These are phyloP conservation scores for Hanseniaspora lindneri DNA, from an alignment of 805 yeast genomes.

Conservation along the genomic window DNA sequence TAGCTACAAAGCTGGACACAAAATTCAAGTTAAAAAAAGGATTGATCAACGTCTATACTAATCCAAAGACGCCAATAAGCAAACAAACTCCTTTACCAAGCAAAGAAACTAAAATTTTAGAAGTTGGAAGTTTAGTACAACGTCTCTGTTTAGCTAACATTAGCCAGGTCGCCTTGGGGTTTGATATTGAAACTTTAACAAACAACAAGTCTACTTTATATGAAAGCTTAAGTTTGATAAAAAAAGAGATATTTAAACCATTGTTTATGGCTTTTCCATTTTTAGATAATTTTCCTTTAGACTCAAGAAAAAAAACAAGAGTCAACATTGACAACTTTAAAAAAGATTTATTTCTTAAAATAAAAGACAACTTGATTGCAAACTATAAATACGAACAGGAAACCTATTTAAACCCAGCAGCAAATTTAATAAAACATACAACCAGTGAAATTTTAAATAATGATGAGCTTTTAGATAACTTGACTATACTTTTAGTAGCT, in stretches of 20 bases:
- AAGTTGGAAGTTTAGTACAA: too few species aligned
- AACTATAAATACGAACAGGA: slow-evolving; percentile 28
- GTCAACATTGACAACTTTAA: slow-evolving; percentile 35
- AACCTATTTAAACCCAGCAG: slow-evolving; percentile 30
- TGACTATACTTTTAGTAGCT: slow-evolving; percentile 45
- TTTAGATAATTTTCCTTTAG: slow-evolving; percentile 40
- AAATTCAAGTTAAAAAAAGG: too few species aligned
- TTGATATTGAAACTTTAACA: slow-evolving; percentile 35
- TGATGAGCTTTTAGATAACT: slow-evolving; percentile 42
- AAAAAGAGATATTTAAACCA: slow-evolving; percentile 44
- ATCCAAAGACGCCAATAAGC: too few species aligned
- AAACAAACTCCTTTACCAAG: too few species aligned
- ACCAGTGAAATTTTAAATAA: slow-evolving; percentile 31
- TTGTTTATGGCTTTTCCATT: slow-evolving; percentile 45
- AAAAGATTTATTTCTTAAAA: slow-evolving; percentile 28
- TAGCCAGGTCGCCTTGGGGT: slow-evolving; percentile 40
- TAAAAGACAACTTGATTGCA: slow-evolving; percentile 27
- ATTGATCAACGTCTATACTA: too few species aligned
- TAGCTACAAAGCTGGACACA: too few species aligned
- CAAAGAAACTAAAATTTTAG: too few species aligned
- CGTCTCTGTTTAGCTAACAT: slow-evolving; percentile 39
- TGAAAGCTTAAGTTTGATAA: slow-evolving; percentile 33
- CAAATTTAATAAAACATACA: slow-evolving; percentile 33
- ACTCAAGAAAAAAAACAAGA: slow-evolving; percentile 36
- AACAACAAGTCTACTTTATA: slow-evolving; percentile 30